A percentile compares a stretch with the other conserved stretches of the same genome.
These are phyloP conservation scores for Pichia sp. DNA, from an alignment of 1,139 yeast species.

Conservation along the genomic window DNA sequence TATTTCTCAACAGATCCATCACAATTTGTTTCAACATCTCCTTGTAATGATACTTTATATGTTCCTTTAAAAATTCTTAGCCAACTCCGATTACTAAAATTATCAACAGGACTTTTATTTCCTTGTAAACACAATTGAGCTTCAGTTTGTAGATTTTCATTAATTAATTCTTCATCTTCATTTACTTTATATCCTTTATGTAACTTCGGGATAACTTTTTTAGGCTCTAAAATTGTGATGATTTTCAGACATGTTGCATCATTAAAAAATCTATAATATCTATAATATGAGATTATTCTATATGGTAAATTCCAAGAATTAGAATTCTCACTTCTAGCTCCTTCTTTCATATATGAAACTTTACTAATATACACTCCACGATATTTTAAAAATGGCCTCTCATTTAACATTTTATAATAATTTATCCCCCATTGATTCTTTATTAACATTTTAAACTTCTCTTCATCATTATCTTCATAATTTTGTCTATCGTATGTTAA, in stretches of 20 bases:
- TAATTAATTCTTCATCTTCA: conserved; percentile 10
- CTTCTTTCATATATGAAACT: conserved; percentile 77
- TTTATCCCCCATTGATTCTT: conserved; percentile 39
- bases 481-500: conserved; percentile 52
- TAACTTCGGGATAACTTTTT: conserved; percentile 38
- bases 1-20: conserved; percentile 62
- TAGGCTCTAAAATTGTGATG: conserved; percentile 63
- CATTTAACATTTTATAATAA: conserved; percentile 47
- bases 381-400: conserved; percentile 69
- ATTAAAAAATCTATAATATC: conserved; percentile 75
- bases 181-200: conserved; percentile 12
- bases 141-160: conserved; percentile 20
- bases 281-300: conserved; percentile 77
- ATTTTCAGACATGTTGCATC: conserved; percentile 71
- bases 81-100: conserved; percentile 21
- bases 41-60: conserved; percentile 53
- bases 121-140: conserved; percentile 18
- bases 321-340: conserved; percentile 60
- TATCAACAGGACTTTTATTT: conserved; percentile 9
- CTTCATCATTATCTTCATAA: conserved; percentile 34
- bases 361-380: conserved; percentile 83
- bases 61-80: conserved; percentile 40
- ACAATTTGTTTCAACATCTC: conserved; percentile 44
- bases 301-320: conserved; percentile 73
- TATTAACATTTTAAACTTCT: conserved; percentile 31